Base-by-base conservation (phyloP, 129 eudicot species). In the Pittosporum tobira region DNA sequence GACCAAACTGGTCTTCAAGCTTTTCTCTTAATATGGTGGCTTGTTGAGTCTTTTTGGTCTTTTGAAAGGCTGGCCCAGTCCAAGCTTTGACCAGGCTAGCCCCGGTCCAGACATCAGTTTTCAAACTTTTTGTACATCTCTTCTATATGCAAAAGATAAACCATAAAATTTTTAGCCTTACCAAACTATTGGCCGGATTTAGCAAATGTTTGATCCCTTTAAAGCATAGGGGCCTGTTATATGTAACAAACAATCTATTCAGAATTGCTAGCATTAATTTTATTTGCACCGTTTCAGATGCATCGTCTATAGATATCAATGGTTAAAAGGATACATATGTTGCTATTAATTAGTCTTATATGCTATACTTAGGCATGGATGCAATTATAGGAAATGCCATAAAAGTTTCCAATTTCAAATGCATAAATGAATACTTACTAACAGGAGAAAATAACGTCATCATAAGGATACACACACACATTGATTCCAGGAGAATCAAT, bases 181-280 rank as follows among this genome's bases (percentile, higher is more conserved):
- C 77, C 38, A 64, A 62, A 51, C 46, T 72, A 61, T 72, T 72
- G 8, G 71, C 65, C 20, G 71, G 71, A 64, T 72, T 72, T 45
- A 49, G 12, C 1, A 67, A 18, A 29, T 72, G 77, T 11, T 62
- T 71, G 38, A 72, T 61, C 29, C 77, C 77, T 29, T 58, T 56
- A 72, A 16, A 72, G 61, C 14, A 72, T 62, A 34, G 77, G 77
- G 14, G 71, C 77, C 71, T 72, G 71, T 25, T 55, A 23, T 57
- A 69, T 51, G 60, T 25, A 62, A 18, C 5, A 29, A 15, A 34
- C 22, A 48, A 62, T 22, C 20, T 62, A 48, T 18, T 30, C 2
- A 62, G 37, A 48, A 46, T 9, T 28, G 67, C 31, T 19, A 10
- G 13, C 55, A 46, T 13, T 12, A 18, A 18, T 0, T 18, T 45